Conservation (phyloP, 148 eudicot genomes). For the Nepenthes mirabilis region DNA sequence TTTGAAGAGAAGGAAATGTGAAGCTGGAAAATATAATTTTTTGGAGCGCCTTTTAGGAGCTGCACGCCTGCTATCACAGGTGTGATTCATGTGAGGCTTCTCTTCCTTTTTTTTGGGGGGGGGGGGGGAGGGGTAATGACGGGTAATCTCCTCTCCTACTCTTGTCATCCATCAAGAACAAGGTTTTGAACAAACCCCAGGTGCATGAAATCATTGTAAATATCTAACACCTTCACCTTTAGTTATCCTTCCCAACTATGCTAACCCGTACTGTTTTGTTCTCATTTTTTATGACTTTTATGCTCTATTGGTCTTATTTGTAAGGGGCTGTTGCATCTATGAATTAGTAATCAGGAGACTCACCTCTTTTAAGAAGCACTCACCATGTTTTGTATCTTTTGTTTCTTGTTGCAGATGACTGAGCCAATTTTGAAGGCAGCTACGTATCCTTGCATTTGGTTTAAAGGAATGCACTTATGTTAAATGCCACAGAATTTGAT, state of each 20-base stretch:
- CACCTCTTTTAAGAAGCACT: background rate
- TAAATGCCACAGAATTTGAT: background rate
- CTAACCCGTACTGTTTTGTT: too few relatives aligned
- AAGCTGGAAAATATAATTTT: constrained; percentile 47
- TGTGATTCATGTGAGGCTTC: constrained; percentile 1
- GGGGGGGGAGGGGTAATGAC: too few relatives aligned
- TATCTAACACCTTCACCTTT: too few relatives aligned
- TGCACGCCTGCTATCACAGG: constrained; percentile 79
- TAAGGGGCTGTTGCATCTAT: too few relatives aligned
- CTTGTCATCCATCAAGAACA: too few relatives aligned
- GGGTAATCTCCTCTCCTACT: too few relatives aligned
- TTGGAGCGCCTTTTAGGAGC: constrained; percentile 74
- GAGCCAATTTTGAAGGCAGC: constrained; percentile 95
- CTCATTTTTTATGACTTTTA: too few relatives aligned
- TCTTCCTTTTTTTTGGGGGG: too few relatives aligned
- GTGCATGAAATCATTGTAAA: background rate
- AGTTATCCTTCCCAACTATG: too few relatives aligned
- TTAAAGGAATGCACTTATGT: background rate
- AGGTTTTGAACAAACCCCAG: background rate
- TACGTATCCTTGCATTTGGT: constrained; percentile 52
- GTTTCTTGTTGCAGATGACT: constrained; percentile 56
- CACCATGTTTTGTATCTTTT: constrained; percentile 4
- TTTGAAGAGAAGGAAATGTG: constrained; percentile 58
- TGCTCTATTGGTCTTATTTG: too few relatives aligned
- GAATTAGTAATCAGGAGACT: background rate